phyloP scores from a whole-genome alignment of 176 grass and related monocot species.

The Zoysia pacifica region DNA sequence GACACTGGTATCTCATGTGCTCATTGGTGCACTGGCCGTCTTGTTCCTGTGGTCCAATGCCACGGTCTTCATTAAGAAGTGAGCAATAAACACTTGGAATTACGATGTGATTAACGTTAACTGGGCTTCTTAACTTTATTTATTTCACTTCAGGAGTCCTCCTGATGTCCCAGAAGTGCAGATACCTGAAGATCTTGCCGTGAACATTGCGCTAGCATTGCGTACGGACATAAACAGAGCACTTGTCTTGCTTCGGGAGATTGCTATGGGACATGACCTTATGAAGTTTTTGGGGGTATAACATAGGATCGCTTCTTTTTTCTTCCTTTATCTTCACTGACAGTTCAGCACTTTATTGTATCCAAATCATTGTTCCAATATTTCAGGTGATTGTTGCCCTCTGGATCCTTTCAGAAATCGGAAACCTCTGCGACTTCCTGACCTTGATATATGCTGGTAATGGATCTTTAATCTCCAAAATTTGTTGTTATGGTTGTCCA shows the following conservation, averaged over 20 bases:
- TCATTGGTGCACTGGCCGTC: too few relatives aligned
- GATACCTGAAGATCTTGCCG: slow-evolving; percentile 74
- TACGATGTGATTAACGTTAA: not conserved
- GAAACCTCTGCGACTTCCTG: slow-evolving; percentile 62
- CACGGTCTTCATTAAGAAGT: slow-evolving; percentile 73
- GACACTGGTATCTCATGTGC: not conserved
- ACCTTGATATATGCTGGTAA: slow-evolving; percentile 81
- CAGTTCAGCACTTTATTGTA: not conserved
- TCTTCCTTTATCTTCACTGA: not conserved
- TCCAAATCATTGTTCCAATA: not conserved
- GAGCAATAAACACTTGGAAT: slow-evolving; percentile 8
- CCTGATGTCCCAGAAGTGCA: slow-evolving; percentile 65
- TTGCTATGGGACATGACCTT: slow-evolving; percentile 10
- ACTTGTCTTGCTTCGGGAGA: slow-evolving; percentile 51
- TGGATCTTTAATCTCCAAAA: not conserved
- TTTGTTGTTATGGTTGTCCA: not conserved
- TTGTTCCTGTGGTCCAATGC: slow-evolving; percentile 79
- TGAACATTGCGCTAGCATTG: slow-evolving; percentile 44
- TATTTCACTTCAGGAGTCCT: slow-evolving; percentile 23
- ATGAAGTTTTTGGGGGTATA: too few relatives aligned
- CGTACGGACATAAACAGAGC: slow-evolving; percentile 64
- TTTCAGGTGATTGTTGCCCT: slow-evolving; percentile 70
- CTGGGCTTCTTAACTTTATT: slow-evolving; percentile 1
- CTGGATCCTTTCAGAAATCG: slow-evolving; percentile 75
- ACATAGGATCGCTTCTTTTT: not conserved